Conservation (phyloP, 306 rosid genomes). For the Lathyrus aphaca region DNA sequence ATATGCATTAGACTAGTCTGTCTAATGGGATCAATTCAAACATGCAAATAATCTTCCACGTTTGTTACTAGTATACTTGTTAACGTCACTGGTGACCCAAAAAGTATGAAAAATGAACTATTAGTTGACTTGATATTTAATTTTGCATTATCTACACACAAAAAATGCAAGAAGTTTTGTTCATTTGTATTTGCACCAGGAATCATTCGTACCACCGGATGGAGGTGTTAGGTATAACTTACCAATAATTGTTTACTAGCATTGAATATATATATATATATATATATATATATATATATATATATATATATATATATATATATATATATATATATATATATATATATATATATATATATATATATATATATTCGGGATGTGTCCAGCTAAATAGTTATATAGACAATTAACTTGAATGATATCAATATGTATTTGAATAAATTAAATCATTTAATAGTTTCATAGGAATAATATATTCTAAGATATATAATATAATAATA, state of each 20-base stretch:
- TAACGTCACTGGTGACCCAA: slow-evolving; percentile 22
- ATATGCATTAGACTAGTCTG: too few species aligned
- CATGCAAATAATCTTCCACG: slow-evolving; percentile 12
- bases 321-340: too few species aligned
- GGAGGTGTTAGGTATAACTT: slow-evolving; percentile 32
- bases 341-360: too few species aligned
- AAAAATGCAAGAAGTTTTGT: slow-evolving; percentile 26
- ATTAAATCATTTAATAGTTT: not conserved
- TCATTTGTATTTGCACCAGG: slow-evolving; percentile 21
- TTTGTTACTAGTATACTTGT: not conserved
- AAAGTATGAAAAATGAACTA: slow-evolving; percentile 14
- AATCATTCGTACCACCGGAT: slow-evolving; percentile 11
- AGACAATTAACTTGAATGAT: too few species aligned
- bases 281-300: too few species aligned
- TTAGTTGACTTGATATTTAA: slow-evolving; percentile 30
- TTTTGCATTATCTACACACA: not conserved
- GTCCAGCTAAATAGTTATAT: too few species aligned
- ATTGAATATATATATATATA: not conserved
- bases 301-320: too few species aligned
- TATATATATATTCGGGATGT: too few species aligned
- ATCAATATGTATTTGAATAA: too few species aligned
- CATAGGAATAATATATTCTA: not conserved
- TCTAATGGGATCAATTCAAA: not conserved
- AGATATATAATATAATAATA: too few species aligned
- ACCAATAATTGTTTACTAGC: slow-evolving; percentile 33